Conservation (phyloP, 208 protist species). For the Leishmania turanica region DNA sequence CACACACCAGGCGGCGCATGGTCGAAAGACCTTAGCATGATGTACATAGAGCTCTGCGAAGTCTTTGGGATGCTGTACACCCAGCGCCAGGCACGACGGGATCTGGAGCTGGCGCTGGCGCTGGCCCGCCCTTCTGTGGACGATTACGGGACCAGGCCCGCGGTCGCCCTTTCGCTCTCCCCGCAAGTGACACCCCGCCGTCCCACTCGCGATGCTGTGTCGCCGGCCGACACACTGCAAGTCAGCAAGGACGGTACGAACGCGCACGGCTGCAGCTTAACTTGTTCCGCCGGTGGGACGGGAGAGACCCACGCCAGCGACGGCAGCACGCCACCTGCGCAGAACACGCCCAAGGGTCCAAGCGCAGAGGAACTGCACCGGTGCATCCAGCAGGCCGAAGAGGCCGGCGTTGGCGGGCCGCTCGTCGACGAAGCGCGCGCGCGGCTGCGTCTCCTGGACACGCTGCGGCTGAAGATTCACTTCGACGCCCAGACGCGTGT, state of each 20-base stretch:
- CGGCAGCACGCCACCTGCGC: not conserved
- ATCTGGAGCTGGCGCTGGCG: slow-evolving; percentile 41
- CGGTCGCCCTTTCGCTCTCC: slow-evolving; percentile 4
- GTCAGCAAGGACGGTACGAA: slow-evolving; percentile 18
- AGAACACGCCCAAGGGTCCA: not conserved
- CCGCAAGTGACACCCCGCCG: slow-evolving; percentile 22
- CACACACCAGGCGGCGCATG: slow-evolving; percentile 55
- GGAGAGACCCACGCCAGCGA: not conserved
- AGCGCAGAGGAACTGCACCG: slow-evolving; percentile 33
- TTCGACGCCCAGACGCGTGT: slow-evolving; percentile 73
- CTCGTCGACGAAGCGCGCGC: slow-evolving; percentile 51
- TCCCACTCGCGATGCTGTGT: not conserved
- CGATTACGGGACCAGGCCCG: not conserved
- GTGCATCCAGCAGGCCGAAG: slow-evolving; percentile 44
- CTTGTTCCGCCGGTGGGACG: not conserved
- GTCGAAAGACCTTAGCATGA: slow-evolving; percentile 33
- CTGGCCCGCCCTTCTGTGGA: slow-evolving; percentile 1
- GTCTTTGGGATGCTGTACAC: slow-evolving; percentile 33
- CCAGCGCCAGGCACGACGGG: slow-evolving; percentile 41
- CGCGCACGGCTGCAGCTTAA: not conserved
- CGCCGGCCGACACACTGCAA: slow-evolving; percentile 1
- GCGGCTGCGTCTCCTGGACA: slow-evolving; percentile 37
- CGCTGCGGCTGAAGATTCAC: slow-evolving; percentile 74
- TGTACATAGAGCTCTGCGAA: slow-evolving; percentile 55
- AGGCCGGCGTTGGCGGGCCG: slow-evolving; percentile 43